Conservation (phyloP, 2,329 filamentous ascomycete genomes). For the Epichloe baconii region DNA sequence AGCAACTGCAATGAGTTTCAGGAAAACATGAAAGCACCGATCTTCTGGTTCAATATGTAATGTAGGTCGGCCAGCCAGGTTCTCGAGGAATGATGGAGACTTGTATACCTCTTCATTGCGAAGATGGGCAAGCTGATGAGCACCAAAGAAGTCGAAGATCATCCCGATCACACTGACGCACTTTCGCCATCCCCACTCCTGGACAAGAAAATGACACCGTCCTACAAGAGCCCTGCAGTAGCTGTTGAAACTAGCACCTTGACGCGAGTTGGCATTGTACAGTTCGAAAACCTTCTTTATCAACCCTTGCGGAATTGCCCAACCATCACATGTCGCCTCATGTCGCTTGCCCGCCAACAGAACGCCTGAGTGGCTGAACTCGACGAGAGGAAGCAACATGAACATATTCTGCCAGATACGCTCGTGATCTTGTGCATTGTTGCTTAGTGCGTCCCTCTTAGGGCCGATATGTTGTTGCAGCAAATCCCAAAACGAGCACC, state of each 20-base stretch:
- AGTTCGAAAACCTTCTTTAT: slow-evolving; percentile 44
- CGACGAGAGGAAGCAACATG: slow-evolving; percentile 44
- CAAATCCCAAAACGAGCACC: slow-evolving; percentile 48
- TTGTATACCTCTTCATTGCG: slow-evolving; percentile 50
- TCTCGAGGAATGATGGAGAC: slow-evolving; percentile 48
- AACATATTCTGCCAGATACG: slow-evolving; percentile 46
- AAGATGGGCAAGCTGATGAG: slow-evolving; percentile 46
- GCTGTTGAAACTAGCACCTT: slow-evolving; percentile 49
- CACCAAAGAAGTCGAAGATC: slow-evolving; percentile 57
- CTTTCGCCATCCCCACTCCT: slow-evolving; percentile 52
- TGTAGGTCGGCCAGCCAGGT: slow-evolving; percentile 32
- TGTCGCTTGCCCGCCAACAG: slow-evolving; percentile 23
- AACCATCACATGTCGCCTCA: slow-evolving; percentile 35
- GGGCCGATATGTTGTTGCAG: slow-evolving; percentile 30
- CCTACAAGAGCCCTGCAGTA: slow-evolving; percentile 47
- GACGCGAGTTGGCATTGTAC: slow-evolving; percentile 41
- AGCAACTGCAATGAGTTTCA: slow-evolving; percentile 48
- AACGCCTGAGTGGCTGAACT: slow-evolving; percentile 43
- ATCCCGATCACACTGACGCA: slow-evolving; percentile 44
- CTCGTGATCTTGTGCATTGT: slow-evolving; percentile 38
- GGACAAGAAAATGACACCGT: slow-evolving; percentile 49
- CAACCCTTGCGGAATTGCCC: slow-evolving; percentile 44
- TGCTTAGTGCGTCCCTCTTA: slow-evolving; percentile 19
- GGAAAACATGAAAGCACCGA: slow-evolving; percentile 52
- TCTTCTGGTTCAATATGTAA: slow-evolving; percentile 41